phyloP scores from a whole-genome alignment of 2,329 filamentous ascomycete species.

The Ophiocordyceps camponoti-rufipedis region DNA sequence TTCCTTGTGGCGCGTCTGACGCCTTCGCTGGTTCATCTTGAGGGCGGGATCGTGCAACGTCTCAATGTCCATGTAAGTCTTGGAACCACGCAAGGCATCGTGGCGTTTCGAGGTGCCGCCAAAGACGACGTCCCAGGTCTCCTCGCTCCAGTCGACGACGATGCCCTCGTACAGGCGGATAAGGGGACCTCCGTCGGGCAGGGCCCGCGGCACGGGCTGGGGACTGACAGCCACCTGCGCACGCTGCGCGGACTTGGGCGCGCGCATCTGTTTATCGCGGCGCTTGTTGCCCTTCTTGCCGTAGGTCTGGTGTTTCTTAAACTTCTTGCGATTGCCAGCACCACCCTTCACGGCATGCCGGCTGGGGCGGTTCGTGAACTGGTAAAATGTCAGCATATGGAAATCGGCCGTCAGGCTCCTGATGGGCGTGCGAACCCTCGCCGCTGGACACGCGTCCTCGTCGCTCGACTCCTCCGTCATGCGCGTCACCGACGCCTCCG shows the following conservation, averaged over 20 bases:
- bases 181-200: slow-evolving; percentile 38
- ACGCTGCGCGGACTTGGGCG: slow-evolving; percentile 19
- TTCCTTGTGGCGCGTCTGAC: slow-evolving; percentile 32
- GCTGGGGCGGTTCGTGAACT: slow-evolving; percentile 5
- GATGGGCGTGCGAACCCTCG: slow-evolving; percentile 8
- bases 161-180: slow-evolving; percentile 71
- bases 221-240: slow-evolving; percentile 10
- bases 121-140: slow-evolving; percentile 57
- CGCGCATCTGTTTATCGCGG: slow-evolving; percentile 21
- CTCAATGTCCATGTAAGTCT: slow-evolving; percentile 35
- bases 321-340: slow-evolving; percentile 25
- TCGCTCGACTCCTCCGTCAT: slow-evolving; percentile 43
- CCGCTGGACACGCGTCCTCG: slow-evolving; percentile 21
- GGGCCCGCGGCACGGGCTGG: slow-evolving; percentile 18
- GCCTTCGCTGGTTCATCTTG: slow-evolving; percentile 40
- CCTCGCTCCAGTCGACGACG: slow-evolving; percentile 66
- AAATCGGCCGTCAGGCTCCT: not conserved
- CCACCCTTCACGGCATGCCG: slow-evolving; percentile 9
- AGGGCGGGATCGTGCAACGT: slow-evolving; percentile 46
- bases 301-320: slow-evolving; percentile 25
- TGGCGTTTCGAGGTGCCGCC: slow-evolving; percentile 15
- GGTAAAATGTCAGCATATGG: slow-evolving; percentile 1
- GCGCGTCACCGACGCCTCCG: slow-evolving; percentile 22
- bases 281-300: slow-evolving; percentile 30
- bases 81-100: slow-evolving; percentile 35